Base-by-base conservation (phyloP, 805 yeast species). In the Wickerhamiella nectarea region DNA sequence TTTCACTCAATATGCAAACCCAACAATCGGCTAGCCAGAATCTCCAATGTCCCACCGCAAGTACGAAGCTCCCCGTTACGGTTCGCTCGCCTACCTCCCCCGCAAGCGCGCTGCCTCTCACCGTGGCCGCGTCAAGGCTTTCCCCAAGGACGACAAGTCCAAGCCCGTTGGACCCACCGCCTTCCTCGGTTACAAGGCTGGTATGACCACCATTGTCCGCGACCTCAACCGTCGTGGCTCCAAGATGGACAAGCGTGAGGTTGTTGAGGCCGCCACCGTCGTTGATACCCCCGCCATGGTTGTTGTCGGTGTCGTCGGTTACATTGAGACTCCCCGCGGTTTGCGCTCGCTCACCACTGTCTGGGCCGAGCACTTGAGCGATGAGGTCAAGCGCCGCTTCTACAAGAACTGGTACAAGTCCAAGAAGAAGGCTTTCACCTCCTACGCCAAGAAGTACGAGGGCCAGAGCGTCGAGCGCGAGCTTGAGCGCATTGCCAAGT, bases 321-420 rank as follows among this genome's bases (percentile, higher is more conserved):
- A 91, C 91, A 91, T 91, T 66, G 98, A 89, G 77, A 87, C 98
- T 64, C 98, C 98, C 75, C 87, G 96, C 78, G 98, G 98, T 75
- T 79, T 91, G 68, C 86, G 98, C 76, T 85, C 98, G 55, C 80
- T 91, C 71, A 85, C 97, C 71, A 91, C 98, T 66, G 98, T 91
- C 69, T 91, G 98, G 98, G 98, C 98, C 66, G 97, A 91, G 79
- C 98, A 91, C 76, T 79, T 91, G 68, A 82, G 95, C 65, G 98
- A 91, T 69, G 98, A 91, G 75, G 78, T 91, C 72, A 89, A 80
- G 83, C 85, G 98, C 80, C 85, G 96, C 78, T 91, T 91, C 95
- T 91, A 91, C 95, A 91, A 87, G 85, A 91, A 89, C 95, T 91
- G 98, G 98, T 91, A 84, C 95, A 87, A 87, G 80, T 80, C 95